A percentile compares a stretch with the other conserved stretches of the same genome.
Evolutionary conservation across 139 green algal genomes (phyloP).

Genomic region (Pseudopediastrum boryanum): DNA sequence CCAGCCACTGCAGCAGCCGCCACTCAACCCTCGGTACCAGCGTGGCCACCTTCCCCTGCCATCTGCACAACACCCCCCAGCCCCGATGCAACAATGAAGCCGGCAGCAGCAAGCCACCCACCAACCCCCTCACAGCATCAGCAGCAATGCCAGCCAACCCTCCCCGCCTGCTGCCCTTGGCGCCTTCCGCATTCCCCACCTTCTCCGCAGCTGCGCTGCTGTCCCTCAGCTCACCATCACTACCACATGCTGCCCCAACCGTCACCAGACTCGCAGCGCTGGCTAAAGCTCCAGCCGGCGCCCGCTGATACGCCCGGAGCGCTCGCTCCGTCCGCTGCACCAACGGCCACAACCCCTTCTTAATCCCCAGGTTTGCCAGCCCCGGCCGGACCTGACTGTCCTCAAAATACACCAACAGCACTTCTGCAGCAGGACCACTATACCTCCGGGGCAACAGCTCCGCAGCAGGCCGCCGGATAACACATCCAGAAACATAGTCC

Average conservation of each 20-base stretch:
- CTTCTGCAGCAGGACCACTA: slow-evolving; percentile 51
- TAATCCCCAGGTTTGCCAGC: slow-evolving; percentile 74
- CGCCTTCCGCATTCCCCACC: not conserved
- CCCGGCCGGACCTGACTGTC: slow-evolving; percentile 60
- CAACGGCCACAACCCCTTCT: slow-evolving; percentile 75
- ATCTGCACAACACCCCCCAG: slow-evolving; percentile 11
- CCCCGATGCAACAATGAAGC: slow-evolving; percentile 12
- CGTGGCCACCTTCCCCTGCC: slow-evolving; percentile 1
- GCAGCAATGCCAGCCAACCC: not conserved
- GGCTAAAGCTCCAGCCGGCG: slow-evolving; percentile 20
- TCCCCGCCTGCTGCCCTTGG: slow-evolving; percentile 4
- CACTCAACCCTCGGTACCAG: slow-evolving; percentile 28
- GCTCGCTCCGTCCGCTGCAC: slow-evolving; percentile 58
- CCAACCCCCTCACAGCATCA: not conserved
- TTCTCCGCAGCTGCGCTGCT: not conserved
- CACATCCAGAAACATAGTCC: slow-evolving; percentile 58
- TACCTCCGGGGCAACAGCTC: slow-evolving; percentile 13
- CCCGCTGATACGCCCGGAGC: slow-evolving; percentile 33
- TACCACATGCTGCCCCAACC: not conserved
- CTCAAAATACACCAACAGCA: slow-evolving; percentile 79
- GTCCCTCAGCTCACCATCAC: not conserved
- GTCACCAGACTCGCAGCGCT: not conserved
- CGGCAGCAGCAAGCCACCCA: slow-evolving; percentile 12
- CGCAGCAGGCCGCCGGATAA: slow-evolving; percentile 44
- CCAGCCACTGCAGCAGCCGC: slow-evolving; percentile 24